These are phyloP conservation scores for Lipomyces japonicus DNA, from an alignment of 805 yeast species.

Conservation along the genomic window DNA sequence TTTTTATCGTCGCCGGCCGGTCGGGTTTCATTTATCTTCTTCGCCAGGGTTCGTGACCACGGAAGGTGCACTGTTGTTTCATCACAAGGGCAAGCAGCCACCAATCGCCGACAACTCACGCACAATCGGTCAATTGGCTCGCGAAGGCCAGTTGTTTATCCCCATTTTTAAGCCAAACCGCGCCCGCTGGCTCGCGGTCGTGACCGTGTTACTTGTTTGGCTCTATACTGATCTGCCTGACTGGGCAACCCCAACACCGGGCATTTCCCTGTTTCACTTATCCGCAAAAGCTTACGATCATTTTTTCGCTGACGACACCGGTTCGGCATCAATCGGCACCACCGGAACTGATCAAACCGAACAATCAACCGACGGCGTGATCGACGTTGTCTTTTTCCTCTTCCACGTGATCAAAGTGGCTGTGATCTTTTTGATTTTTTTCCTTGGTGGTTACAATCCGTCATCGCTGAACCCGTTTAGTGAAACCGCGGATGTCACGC, in stretches of 20 bases:
- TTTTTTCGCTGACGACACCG: slow-evolving; percentile 45
- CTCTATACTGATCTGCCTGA: slow-evolving; percentile 93
- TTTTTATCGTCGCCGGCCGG: slow-evolving; percentile 63
- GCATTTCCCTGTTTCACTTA: slow-evolving; percentile 70
- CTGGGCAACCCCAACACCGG: slow-evolving; percentile 85
- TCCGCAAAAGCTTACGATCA: slow-evolving; percentile 38
- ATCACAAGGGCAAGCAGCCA: slow-evolving; percentile 41
- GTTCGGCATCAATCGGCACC: slow-evolving; percentile 38
- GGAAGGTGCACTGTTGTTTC: slow-evolving; percentile 74
- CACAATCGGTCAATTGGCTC: slow-evolving; percentile 54
- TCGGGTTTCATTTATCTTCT: slow-evolving; percentile 56
- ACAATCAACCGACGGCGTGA: slow-evolving; percentile 6
- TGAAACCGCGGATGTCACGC: slow-evolving; percentile 39
- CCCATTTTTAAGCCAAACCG: slow-evolving; percentile 62
- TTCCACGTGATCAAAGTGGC: slow-evolving; percentile 65
- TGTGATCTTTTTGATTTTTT: slow-evolving; percentile 54
- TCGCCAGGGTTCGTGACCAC: slow-evolving; percentile 80
- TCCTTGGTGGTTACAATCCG: slow-evolving; percentile 79
- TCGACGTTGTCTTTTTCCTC: slow-evolving; percentile 51
- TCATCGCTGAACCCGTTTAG: slow-evolving; percentile 40
- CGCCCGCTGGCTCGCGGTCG: slow-evolving; percentile 32
- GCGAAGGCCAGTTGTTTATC: slow-evolving; percentile 87
- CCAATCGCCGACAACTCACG: slow-evolving; percentile 48
- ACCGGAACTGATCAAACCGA: too few species aligned
- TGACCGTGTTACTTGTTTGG: slow-evolving; percentile 55